phyloP scores from a whole-genome alignment of 768 basidiomycete species.

The Hysterangium stoloniferum region DNA sequence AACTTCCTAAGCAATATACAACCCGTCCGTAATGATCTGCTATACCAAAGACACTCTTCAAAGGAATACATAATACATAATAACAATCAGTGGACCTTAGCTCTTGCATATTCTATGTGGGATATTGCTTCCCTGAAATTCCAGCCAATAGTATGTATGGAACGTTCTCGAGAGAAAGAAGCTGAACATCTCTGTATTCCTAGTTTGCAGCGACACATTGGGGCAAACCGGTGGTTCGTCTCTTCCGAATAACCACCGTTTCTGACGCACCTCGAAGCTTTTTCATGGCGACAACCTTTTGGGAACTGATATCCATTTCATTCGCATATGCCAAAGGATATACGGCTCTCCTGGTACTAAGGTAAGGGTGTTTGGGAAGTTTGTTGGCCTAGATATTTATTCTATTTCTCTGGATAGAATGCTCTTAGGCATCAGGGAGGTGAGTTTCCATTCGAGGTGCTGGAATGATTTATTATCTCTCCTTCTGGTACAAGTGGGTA shows the following conservation, averaged over 20 bases:
- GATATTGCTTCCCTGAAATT: conserved; percentile 52
- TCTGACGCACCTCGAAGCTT: conserved; percentile 29
- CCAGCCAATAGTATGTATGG: conserved; percentile 42
- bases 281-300: conserved; percentile 44
- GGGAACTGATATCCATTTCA: conserved; percentile 46
- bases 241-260: background rate
- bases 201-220: conserved; percentile 51
- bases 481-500: conserved; percentile 44
- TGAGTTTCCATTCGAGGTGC: conserved; percentile 19
- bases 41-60: background rate
- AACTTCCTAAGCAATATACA: too few species aligned
- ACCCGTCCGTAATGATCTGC: too few species aligned
- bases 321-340: conserved; percentile 51
- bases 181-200: background rate
- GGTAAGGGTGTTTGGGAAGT: conserved; percentile 23
- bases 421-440: conserved; percentile 51
- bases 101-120: conserved; percentile 51
- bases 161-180: too few species aligned
- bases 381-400: background rate
- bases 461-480: conserved; percentile 54
- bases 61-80: conserved; percentile 46
- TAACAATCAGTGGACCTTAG: conserved; percentile 51
- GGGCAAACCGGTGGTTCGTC: conserved; percentile 48
- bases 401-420: too few species aligned
- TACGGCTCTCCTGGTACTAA: conserved; percentile 37